phyloP scores from a whole-genome alignment of 345 rosid genomes.

The Euphorbia tirucalli region DNA sequence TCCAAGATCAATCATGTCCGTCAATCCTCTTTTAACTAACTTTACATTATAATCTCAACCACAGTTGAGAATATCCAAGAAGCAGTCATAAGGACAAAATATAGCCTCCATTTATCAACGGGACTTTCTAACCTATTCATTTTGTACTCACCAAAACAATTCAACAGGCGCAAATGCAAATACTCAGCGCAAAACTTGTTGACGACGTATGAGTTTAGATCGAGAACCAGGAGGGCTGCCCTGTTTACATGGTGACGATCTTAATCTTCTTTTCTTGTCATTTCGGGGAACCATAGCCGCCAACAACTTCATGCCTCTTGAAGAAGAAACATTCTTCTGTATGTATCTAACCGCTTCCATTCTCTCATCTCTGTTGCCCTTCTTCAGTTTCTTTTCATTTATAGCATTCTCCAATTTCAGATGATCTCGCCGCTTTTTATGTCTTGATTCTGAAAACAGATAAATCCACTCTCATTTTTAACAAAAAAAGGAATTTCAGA shows the following conservation, averaged over 20 bases:
- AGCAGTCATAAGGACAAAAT: not conserved
- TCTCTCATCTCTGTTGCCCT: constrained; percentile 19
- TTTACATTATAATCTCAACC: not conserved
- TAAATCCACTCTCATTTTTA: constrained; percentile 5
- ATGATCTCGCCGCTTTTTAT: constrained; percentile 14
- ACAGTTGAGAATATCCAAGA: not conserved
- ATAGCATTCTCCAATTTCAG: constrained; percentile 29
- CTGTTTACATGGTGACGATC: constrained; percentile 39
- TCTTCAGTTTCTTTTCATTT: constrained; percentile 23
- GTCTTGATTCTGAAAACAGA: constrained; percentile 40
- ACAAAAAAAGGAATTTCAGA: not conserved
- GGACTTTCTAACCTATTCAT: not conserved
- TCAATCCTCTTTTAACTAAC: no score
- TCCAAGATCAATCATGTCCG: not conserved
- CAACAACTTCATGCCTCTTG: constrained; percentile 32
- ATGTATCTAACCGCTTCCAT: constrained; percentile 35
- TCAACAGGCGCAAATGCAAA: no score
- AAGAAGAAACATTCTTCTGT: constrained; percentile 29
- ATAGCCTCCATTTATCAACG: not conserved
- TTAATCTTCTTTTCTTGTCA: constrained; percentile 29
- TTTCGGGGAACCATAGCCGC: constrained; percentile 29
- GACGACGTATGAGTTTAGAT: constrained; percentile 15
- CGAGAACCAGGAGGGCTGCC: constrained; percentile 33
- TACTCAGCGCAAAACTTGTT: constrained; percentile 15
- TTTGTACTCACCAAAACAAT: not conserved